phyloP scores from a whole-genome alignment of 441 rosid genomes.

The Cnidoscolus chayamansa region DNA sequence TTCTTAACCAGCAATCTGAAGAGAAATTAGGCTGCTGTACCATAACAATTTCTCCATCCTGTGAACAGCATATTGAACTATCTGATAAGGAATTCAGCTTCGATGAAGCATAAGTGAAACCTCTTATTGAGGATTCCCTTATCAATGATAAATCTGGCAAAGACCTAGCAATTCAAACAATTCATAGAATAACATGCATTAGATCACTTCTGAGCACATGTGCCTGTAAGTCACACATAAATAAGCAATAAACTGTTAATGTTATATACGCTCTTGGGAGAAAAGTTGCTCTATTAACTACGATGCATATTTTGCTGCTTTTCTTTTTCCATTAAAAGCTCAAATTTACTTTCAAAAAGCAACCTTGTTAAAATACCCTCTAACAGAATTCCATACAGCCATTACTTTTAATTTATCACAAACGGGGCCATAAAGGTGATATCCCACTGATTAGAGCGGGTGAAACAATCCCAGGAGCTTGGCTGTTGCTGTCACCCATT shows the following conservation, averaged over 20 bases:
- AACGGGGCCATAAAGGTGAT: too few species aligned
- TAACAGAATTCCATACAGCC: neutral
- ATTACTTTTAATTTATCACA: neutral
- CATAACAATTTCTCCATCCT: conserved; percentile 75
- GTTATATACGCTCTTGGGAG: too few species aligned
- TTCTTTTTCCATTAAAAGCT: neutral
- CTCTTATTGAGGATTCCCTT: conserved; percentile 64
- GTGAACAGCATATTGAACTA: conserved; percentile 54
- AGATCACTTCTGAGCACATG: conserved; percentile 4
- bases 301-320: neutral
- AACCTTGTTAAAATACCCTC: neutral
- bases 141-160: conserved; percentile 71
- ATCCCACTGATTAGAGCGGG: too few species aligned
- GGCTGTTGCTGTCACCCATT: neutral
- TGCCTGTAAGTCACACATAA: neutral
- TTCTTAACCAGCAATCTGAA: conserved; percentile 16
- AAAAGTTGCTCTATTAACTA: neutral
- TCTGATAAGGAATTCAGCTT: conserved; percentile 47
- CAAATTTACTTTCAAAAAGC: neutral
- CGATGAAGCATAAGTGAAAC: conserved; percentile 49
- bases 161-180: conserved; percentile 44
- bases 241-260: neutral
- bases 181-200: conserved; percentile 10
- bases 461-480: too few species aligned
- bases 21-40: conserved; percentile 35